These are phyloP conservation scores for Amanita rimosa DNA, from an alignment of 768 basidiomycete genomes.

Conservation along the genomic window DNA sequence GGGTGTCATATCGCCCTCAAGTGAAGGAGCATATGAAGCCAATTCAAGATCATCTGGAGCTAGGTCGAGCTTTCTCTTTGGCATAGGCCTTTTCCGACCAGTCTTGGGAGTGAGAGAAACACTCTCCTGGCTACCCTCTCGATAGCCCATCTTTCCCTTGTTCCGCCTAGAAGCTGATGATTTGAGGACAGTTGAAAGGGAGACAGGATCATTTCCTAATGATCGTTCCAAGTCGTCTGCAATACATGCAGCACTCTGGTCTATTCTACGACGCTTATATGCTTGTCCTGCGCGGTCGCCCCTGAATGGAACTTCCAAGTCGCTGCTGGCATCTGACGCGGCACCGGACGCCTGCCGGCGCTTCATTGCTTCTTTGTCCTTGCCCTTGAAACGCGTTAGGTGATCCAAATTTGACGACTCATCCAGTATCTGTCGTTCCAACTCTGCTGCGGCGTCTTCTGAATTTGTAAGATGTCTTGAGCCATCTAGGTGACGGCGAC, in stretches of 20 bases:
- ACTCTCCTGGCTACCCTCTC: constrained; percentile 53
- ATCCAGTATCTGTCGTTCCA: constrained; percentile 45
- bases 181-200: constrained; percentile 18
- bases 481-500: not conserved
- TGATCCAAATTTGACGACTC: constrained; percentile 15
- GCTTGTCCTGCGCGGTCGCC: constrained; percentile 31
- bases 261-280: constrained; percentile 54
- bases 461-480: constrained; percentile 13
- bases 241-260: constrained; percentile 22
- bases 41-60: constrained; percentile 39
- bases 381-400: constrained; percentile 18
- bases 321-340: constrained; percentile 51
- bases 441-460: constrained; percentile 46
- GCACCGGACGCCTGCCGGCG: constrained; percentile 39
- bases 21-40: constrained; percentile 41
- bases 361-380: constrained; percentile 31
- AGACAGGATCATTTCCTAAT: constrained; percentile 23
- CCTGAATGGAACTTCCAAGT: constrained; percentile 33
- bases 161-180: constrained; percentile 37
- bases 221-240: constrained; percentile 41
- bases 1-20: constrained; percentile 41
- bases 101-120: constrained; percentile 38
- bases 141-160: constrained; percentile 34
- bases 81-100: constrained; percentile 41
- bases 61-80: constrained; percentile 46